Evolutionary conservation across 177 flowering plant genomes (phyloP), one percentile per base, ranked within the genome.

Genomic region (Telopea speciosissima): DNA sequence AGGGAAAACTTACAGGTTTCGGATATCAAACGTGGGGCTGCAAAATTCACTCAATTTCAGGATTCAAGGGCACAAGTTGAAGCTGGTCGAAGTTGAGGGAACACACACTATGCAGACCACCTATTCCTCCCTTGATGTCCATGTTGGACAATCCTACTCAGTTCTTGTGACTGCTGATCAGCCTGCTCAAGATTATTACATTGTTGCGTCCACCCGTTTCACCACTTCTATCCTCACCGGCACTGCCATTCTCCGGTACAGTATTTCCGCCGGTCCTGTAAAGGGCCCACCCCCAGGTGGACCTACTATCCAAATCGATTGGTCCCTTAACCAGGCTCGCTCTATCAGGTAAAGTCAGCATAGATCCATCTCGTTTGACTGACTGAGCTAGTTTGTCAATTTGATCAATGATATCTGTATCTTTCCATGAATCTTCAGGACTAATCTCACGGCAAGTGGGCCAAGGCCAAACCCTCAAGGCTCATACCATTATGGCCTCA

Each of bases 391-490:
- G 31, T 36, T 36, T 49, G 19, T 49, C 1, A 3, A 49, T 49
- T 13, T 44, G 54, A 49, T 49, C 54, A 49, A 49, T 12, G 54
- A 49, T 16, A n/a, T n/a, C n/a, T 13, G 19, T 49, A 12, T 49
- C 17, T 13, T 16, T 49, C 1, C 4, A 49, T 49, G 54, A 49
- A 49, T 66, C 66, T 26, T 26, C 74, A 82, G 86, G 82, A 82
- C 84, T 8, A 91, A 93, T 68, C 81, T 93, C 6, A 90, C 91
- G 3, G 98, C 95, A 4, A 87, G 91, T 65, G 97, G 91, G 52
- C 89, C 98, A 3, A 83, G 95, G 42, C 97, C 93, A 0, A 93
- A 91, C 73, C 95, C 98, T 21, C 98, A 91, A 75, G 98, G 98
- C 24, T 90, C 98, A 1, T 91, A 87, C 85, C 93, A 88, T 78